These are phyloP conservation scores for Penicillium verhagenii DNA, from an alignment of 495 filamentous ascomycete species.

Conservation along the genomic window DNA sequence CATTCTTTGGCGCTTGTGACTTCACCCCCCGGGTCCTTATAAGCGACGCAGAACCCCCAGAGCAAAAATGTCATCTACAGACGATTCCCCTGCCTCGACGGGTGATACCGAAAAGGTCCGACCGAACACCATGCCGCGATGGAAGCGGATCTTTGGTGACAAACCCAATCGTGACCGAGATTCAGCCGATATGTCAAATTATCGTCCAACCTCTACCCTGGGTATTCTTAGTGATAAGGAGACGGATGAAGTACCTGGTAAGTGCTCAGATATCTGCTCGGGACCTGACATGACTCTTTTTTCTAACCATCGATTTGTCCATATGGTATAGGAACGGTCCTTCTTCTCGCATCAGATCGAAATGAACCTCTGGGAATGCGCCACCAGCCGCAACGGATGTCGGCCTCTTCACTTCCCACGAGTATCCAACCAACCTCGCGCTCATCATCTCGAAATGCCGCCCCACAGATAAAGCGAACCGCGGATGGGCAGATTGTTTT, in stretches of 20 bases:
- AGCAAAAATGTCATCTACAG: not conserved
- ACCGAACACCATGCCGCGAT: constrained; percentile 9
- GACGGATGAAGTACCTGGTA: constrained; percentile 92
- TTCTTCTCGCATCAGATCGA: constrained; percentile 70
- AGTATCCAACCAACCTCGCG: constrained; percentile 47
- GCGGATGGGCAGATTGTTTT: constrained; percentile 82
- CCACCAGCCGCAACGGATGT: constrained; percentile 71
- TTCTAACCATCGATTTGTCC: not conserved
- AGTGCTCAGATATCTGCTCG: constrained; percentile 24
- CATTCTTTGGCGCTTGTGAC: not conserved
- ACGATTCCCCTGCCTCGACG: not conserved
- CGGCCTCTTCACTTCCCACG: constrained; percentile 69
- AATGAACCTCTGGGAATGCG: constrained; percentile 82
- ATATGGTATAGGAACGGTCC: constrained; percentile 63
- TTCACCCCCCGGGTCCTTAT: not conserved
- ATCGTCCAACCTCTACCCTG: constrained; percentile 65
- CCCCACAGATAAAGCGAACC: constrained; percentile 69
- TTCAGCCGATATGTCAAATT: constrained; percentile 13
- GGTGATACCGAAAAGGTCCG: not conserved
- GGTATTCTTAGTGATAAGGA: constrained; percentile 79
- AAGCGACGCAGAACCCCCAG: not conserved
- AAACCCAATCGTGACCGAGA: constrained; percentile 4
- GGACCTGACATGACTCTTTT: not conserved
- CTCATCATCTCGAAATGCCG: constrained; percentile 31
- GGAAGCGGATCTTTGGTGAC: constrained; percentile 22